Conservation (phyloP, 2,329 filamentous ascomycete genomes). For the Stagonosporopsis cucurbitacearum region DNA sequence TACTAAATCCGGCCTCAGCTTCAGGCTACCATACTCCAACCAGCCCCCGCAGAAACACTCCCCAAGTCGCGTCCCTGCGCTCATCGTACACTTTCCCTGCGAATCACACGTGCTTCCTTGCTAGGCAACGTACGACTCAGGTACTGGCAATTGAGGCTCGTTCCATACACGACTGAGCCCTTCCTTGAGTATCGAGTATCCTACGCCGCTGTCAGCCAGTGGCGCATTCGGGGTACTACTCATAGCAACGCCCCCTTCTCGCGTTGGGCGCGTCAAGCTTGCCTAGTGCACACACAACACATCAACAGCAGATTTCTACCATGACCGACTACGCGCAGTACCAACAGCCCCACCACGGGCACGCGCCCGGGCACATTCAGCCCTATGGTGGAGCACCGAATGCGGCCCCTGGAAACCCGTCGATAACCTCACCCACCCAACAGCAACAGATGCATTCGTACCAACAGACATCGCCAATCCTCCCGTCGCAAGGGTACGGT, state of each 20-base stretch:
- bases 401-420: constrained; percentile 46
- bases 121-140: constrained; percentile 37
- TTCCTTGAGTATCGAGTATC: constrained; percentile 28
- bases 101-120: constrained; percentile 23
- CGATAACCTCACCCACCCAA: constrained; percentile 73
- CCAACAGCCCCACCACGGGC: constrained; percentile 55
- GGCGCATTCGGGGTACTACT: constrained; percentile 44
- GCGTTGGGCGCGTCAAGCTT: constrained; percentile 33
- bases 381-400: constrained; percentile 48
- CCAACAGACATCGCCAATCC: constrained; percentile 77
- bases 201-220: constrained; percentile 38
- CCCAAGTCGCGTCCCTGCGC: constrained; percentile 37
- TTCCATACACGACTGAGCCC: constrained; percentile 22
- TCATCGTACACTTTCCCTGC: constrained; percentile 29
- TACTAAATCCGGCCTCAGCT: constrained; percentile 41
- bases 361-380: constrained; percentile 51
- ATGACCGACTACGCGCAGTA: constrained; percentile 59
- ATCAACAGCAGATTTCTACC: constrained; percentile 24
- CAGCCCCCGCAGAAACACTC: constrained; percentile 34
- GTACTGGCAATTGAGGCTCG: constrained; percentile 25
- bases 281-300: constrained; percentile 32
- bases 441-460: constrained; percentile 60
- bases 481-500: constrained; percentile 74
- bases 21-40: constrained; percentile 42
- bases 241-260: constrained; percentile 32